Conservation (phyloP, 768 basidiomycete genomes). For the Rhodotorula kratochvilovae region DNA sequence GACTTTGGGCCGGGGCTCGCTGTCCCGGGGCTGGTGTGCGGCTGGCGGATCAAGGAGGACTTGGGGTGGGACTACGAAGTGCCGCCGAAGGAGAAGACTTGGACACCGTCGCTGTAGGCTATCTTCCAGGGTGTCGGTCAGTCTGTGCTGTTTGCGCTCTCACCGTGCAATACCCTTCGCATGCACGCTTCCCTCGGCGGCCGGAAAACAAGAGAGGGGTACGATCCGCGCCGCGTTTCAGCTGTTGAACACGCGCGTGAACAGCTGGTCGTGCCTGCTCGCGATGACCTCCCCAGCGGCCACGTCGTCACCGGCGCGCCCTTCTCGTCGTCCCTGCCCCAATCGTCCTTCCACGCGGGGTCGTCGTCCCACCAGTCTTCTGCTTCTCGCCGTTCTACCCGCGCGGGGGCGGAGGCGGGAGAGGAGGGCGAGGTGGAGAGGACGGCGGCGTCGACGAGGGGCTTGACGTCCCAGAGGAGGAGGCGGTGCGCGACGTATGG, state of each 20-base stretch:
- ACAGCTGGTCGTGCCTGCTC: conserved; percentile 84
- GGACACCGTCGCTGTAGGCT: too few species aligned
- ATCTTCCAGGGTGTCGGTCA: too few species aligned
- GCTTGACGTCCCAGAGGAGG: conserved; percentile 66
- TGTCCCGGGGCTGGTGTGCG: conserved; percentile 33
- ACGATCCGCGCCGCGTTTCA: not conserved
- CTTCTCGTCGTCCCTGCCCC: conserved; percentile 28
- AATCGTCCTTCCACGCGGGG: not conserved
- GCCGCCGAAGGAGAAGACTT: too few species aligned
- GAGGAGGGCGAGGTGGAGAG: not conserved
- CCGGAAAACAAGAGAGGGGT: not conserved
- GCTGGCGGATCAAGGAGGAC: conserved; percentile 43
- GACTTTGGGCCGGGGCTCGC: conserved; percentile 12
- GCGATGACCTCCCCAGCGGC: conserved; percentile 94
- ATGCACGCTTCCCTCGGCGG: too few species aligned
- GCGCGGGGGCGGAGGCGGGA: not conserved
- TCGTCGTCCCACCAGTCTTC: conserved; percentile 30
- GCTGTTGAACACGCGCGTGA: conserved; percentile 88
- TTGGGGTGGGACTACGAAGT: conserved; percentile 44
- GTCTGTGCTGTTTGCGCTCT: too few species aligned
- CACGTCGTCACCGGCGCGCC: conserved; percentile 76
- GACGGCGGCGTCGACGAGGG: conserved; percentile 60
- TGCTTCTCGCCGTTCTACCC: not conserved
- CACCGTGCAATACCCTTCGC: too few species aligned
- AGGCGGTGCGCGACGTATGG: conserved; percentile 89